These are phyloP conservation scores for Mrakia frigida DNA, from an alignment of 768 basidiomycete genomes.

Conservation along the genomic window DNA sequence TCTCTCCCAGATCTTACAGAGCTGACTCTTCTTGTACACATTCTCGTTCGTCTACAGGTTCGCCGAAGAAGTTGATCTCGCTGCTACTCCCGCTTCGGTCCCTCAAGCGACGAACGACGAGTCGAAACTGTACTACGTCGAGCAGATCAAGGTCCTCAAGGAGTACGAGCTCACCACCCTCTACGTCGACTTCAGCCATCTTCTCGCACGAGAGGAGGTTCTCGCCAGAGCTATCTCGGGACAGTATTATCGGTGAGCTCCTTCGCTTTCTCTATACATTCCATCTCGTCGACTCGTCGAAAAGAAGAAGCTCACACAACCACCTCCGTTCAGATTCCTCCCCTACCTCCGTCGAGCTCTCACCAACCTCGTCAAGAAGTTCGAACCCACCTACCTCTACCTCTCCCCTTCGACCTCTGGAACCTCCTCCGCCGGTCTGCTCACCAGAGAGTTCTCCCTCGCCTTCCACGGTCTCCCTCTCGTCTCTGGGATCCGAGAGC, in stretches of 20 bases:
- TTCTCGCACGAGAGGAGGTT: slow-evolving; percentile 83
- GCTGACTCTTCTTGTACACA: not conserved
- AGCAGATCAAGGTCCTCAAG: slow-evolving; percentile 91
- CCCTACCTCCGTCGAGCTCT: slow-evolving; percentile 90
- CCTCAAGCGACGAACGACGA: slow-evolving; percentile 48
- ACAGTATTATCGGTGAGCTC: slow-evolving; percentile 74
- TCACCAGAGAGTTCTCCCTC: slow-evolving; percentile 87
- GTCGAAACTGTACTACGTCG: slow-evolving; percentile 68
- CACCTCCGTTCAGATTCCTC: slow-evolving; percentile 54
- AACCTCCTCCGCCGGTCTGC: slow-evolving; percentile 72
- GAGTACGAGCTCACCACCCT: slow-evolving; percentile 91
- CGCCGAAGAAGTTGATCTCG: slow-evolving; percentile 71
- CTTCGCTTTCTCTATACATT: not conserved
- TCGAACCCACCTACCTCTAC: slow-evolving; percentile 90
- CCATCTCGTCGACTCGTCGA: slow-evolving; percentile 6
- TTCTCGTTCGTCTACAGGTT: slow-evolving; percentile 52
- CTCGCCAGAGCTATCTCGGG: slow-evolving; percentile 88
- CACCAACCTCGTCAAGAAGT: slow-evolving; percentile 79
- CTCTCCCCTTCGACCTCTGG: slow-evolving; percentile 68
- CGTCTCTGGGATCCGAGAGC: slow-evolving; percentile 87
- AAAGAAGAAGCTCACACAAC: not conserved
- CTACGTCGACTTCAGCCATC: slow-evolving; percentile 90
- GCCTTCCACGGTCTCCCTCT: slow-evolving; percentile 93
- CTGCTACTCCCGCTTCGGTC: slow-evolving; percentile 69
- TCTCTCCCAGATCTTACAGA: not conserved